Conservation (phyloP, 1,284 basidiomycete species). For the Ceratobasidium sp. region DNA sequence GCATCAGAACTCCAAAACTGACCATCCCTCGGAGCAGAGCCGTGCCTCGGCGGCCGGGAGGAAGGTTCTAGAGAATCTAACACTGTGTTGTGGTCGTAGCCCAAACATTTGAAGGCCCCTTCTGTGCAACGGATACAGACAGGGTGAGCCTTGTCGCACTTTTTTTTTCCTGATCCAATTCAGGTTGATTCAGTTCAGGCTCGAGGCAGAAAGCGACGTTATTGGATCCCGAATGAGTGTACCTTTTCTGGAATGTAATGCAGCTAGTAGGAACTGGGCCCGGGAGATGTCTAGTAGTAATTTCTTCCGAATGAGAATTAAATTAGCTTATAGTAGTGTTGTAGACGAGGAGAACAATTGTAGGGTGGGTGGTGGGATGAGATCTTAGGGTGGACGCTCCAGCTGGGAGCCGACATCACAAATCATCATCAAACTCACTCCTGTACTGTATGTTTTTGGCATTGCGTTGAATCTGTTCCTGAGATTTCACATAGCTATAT, state of each 20-base stretch:
- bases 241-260: conserved; percentile 6
- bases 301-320: too few species aligned
- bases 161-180: not conserved
- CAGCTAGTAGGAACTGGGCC: conserved; percentile 20
- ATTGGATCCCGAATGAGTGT: not conserved
- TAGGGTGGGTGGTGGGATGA: too few species aligned
- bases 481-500: too few species aligned
- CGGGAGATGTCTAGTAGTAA: conserved; percentile 13
- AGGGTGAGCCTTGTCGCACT: not conserved
- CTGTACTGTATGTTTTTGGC: too few species aligned
- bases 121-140: not conserved
- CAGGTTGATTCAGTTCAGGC: not conserved
- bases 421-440: too few species aligned
- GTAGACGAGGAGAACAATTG: too few species aligned
- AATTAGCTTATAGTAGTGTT: too few species aligned
- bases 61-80: not conserved
- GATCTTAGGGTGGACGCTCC: too few species aligned
- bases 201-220: not conserved
- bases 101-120: conserved; percentile 3
- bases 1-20: too few species aligned
- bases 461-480: too few species aligned
- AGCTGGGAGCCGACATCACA: too few species aligned
- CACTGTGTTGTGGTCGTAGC: not conserved
- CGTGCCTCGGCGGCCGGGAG: not conserved
- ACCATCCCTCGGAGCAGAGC: not conserved